A percentile compares a stretch with the other conserved stretches of the same genome.
Evolutionary conservation across 371 early-diverging fungal species (phyloP).

Genomic region (Lichtheimia ornata): DNA sequence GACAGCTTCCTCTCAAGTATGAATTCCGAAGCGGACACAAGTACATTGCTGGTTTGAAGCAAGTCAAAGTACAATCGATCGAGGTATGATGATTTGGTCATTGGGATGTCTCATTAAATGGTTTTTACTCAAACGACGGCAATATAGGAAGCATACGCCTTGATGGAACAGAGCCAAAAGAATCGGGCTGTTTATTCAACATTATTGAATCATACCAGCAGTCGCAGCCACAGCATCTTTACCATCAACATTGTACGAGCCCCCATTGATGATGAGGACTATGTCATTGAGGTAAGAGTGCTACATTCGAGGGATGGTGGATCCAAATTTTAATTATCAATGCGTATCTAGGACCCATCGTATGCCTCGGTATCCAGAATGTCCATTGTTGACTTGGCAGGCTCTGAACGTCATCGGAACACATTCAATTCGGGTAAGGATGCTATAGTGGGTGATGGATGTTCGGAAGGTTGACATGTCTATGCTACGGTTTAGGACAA

Average conservation of each 20-base stretch:
- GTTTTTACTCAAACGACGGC: neutral
- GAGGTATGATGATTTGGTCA: conserved; percentile 23
- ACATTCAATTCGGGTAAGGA: conserved; percentile 81
- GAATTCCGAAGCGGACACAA: conserved; percentile 57
- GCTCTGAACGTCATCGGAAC: conserved; percentile 87
- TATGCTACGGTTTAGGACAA: conserved; percentile 47
- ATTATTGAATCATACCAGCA: conserved; percentile 61
- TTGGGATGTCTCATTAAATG: neutral
- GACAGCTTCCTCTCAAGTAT: conserved; percentile 59
- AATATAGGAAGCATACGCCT: conserved; percentile 56
- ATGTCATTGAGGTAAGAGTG: conserved; percentile 46
- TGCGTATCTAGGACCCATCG: conserved; percentile 35
- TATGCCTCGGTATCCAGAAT: conserved; percentile 60
- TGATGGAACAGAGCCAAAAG: conserved; percentile 61
- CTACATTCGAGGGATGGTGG: neutral
- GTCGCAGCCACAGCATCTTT: conserved; percentile 74
- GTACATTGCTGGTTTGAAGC: conserved; percentile 56
- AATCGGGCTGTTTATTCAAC: conserved; percentile 69
- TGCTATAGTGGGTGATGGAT: neutral
- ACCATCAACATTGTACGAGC: conserved; percentile 66
- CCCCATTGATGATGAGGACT: conserved; percentile 52
- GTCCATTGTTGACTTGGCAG: conserved; percentile 96
- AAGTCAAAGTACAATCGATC: conserved; percentile 59
- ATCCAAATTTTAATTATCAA: neutral
- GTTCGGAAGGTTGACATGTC: too few species aligned